Percentiles rank a stretch among this genome's conserved stretches.
Conservation (phyloP, 2,329 filamentous ascomycete species). For the Cercospora brassicicola region DNA sequence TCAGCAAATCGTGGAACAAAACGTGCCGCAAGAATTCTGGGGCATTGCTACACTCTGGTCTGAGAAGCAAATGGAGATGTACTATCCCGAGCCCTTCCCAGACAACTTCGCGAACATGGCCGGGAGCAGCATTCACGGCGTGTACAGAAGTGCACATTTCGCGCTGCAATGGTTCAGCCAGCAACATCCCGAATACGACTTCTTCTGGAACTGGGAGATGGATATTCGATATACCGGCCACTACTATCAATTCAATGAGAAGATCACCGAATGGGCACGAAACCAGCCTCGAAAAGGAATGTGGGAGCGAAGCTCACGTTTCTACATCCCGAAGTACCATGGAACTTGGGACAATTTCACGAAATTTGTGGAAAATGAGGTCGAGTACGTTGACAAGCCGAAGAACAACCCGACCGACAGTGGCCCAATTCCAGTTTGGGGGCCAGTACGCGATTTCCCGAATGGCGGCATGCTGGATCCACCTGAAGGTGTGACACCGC, state of each 20-base stretch:
- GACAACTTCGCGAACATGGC: slow-evolving; percentile 67
- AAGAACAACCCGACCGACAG: slow-evolving; percentile 54
- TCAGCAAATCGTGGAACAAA: slow-evolving; percentile 64
- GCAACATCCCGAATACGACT: slow-evolving; percentile 53
- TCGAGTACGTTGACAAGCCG: slow-evolving; percentile 49
- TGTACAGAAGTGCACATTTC: slow-evolving; percentile 68
- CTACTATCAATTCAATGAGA: slow-evolving; percentile 76
- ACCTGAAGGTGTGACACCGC: slow-evolving; percentile 65
- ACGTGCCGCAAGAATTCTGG: slow-evolving; percentile 79
- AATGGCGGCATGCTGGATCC: slow-evolving; percentile 55
- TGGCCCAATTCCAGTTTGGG: slow-evolving; percentile 64
- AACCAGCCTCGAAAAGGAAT: slow-evolving; percentile 69
- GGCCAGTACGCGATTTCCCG: slow-evolving; percentile 50
- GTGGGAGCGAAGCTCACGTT: slow-evolving; percentile 72
- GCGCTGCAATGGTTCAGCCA: slow-evolving; percentile 55
- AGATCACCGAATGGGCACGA: slow-evolving; percentile 63
- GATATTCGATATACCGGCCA: slow-evolving; percentile 78
- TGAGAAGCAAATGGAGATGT: slow-evolving; percentile 84
- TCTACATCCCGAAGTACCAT: slow-evolving; percentile 69
- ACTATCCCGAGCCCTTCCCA: slow-evolving; percentile 86
- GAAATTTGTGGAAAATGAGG: slow-evolving; percentile 60
- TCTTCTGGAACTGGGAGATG: slow-evolving; percentile 86
- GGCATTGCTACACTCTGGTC: slow-evolving; percentile 91
- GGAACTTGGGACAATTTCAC: slow-evolving; percentile 70
- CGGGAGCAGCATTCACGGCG: slow-evolving; percentile 72